Percentiles rank a stretch among this genome's conserved stretches.
Evolutionary conservation across 2,329 filamentous ascomycete genomes (phyloP).

Genomic region (Blumeria hordei): DNA sequence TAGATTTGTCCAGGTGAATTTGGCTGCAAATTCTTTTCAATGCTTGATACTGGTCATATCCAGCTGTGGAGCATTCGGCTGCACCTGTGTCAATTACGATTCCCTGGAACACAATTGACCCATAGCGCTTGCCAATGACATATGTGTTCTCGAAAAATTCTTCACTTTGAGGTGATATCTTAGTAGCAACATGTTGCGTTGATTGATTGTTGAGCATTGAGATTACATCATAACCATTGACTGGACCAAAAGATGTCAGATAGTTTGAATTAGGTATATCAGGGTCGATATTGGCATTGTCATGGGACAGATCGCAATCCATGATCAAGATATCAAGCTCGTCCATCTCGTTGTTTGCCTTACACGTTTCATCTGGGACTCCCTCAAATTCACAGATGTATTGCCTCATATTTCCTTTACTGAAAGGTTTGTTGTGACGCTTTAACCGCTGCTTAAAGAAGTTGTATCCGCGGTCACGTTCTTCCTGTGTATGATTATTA

Average conservation of each 20-base stretch:
- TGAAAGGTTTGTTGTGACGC: not conserved
- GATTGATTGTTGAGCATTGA: not conserved
- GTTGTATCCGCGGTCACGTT: not conserved
- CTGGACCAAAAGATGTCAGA: not conserved
- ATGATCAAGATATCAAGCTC: not conserved
- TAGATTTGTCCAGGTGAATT: not conserved
- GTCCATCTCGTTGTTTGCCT: not conserved
- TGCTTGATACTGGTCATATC: conserved; percentile 1
- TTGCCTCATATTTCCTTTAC: not conserved
- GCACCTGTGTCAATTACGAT: conserved; percentile 1
- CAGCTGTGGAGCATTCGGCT: not conserved
- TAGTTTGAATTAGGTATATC: not conserved
- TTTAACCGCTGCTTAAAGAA: not conserved
- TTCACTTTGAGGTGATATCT: not conserved
- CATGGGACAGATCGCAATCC: not conserved
- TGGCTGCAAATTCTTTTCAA: not conserved
- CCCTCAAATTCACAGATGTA: not conserved
- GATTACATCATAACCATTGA: not conserved
- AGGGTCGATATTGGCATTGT: not conserved
- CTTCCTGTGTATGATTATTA: not conserved
- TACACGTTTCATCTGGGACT: not conserved
- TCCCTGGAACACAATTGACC: not conserved
- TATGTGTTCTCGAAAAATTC: not conserved
- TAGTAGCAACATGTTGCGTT: not conserved
- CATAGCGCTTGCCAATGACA: not conserved